These are phyloP conservation scores for Arabidopsis suecica DNA, from an alignment of 345 rosid species.

Conservation along the genomic window DNA sequence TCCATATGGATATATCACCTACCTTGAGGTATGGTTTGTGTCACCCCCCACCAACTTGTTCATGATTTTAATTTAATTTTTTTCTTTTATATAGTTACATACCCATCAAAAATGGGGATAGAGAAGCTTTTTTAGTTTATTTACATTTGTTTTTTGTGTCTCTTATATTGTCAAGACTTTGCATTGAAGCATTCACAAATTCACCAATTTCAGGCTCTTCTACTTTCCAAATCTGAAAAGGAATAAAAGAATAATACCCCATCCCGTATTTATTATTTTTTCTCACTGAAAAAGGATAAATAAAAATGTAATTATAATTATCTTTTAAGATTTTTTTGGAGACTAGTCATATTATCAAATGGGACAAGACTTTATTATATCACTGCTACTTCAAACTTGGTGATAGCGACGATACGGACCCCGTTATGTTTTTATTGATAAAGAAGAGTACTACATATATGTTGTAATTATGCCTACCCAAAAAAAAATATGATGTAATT, in stretches of 20 bases:
- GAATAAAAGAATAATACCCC: conserved; percentile 43
- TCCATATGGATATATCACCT: conserved; percentile 46
- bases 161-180: conserved; percentile 43
- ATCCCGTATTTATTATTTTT: conserved; percentile 19
- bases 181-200: conserved; percentile 34
- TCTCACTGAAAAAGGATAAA: background rate
- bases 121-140: conserved; percentile 4
- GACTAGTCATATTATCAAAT: conserved; percentile 2
- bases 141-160: conserved; percentile 23
- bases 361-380: conserved; percentile 15
- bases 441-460: background rate
- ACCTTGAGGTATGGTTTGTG: conserved; percentile 52
- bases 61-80: conserved; percentile 15
- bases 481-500: too few species aligned
- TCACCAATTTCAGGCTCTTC: conserved; percentile 30
- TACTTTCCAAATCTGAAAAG: conserved; percentile 28
- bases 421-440: conserved; percentile 17
- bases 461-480: too few species aligned
- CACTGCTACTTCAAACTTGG: conserved; percentile 31
- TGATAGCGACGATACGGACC: conserved; percentile 30
- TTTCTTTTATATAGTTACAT: conserved; percentile 11
- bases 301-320: background rate
- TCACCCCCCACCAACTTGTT: conserved; percentile 46
- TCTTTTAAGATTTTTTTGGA: background rate
- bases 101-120: conserved; percentile 27